phyloP scores from a whole-genome alignment of 352 stramenopile species.

The Pythium diclinum region DNA sequence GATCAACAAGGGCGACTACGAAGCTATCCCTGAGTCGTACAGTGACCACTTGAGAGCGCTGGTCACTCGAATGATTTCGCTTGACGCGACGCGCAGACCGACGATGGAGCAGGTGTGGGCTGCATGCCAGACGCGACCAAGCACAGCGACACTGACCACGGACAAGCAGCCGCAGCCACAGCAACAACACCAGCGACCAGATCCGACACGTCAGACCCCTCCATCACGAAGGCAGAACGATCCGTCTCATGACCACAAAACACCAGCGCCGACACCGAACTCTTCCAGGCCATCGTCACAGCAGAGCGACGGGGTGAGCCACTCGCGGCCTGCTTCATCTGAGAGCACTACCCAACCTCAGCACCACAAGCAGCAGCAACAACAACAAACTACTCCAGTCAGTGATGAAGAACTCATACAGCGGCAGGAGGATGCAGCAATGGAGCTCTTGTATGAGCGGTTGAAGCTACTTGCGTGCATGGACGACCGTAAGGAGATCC shows the following conservation, averaged over 20 bases:
- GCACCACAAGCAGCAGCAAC: not conserved
- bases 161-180: not conserved
- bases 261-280: constrained; percentile 34
- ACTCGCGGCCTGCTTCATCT: constrained; percentile 17
- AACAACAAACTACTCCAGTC: not conserved
- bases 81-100: constrained; percentile 52
- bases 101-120: constrained; percentile 68
- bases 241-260: constrained; percentile 18
- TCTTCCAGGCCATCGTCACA: constrained; percentile 18
- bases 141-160: constrained; percentile 28
- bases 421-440: constrained; percentile 39
- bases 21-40: constrained; percentile 56
- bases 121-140: constrained; percentile 37
- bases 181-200: not conserved
- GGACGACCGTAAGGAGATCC: constrained; percentile 25
- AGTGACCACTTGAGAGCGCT: constrained; percentile 54
- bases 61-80: constrained; percentile 71
- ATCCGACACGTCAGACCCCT: not conserved
- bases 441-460: constrained; percentile 73
- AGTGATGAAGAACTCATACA: constrained; percentile 30
- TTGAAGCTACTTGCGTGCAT: constrained; percentile 55
- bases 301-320: constrained; percentile 13
- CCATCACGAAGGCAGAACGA: constrained; percentile 4
- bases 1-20: constrained; percentile 85
- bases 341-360: not conserved